These are phyloP conservation scores for Helotiales sp. DNA, from an alignment of 2,329 filamentous ascomycete genomes.

Conservation along the genomic window DNA sequence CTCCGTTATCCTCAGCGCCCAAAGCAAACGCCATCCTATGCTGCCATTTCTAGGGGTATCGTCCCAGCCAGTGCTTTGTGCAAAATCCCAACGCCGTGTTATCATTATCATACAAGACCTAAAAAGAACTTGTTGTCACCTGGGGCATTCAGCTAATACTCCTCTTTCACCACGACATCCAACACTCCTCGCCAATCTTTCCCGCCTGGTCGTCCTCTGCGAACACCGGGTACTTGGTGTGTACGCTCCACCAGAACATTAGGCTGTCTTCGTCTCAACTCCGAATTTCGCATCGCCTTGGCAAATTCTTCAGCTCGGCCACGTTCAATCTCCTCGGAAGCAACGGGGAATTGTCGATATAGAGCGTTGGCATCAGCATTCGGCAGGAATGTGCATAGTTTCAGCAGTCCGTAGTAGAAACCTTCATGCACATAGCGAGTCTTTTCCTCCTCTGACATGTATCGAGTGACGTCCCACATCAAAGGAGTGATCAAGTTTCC, in stretches of 20 bases:
- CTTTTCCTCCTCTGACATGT: neutral
- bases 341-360: neutral
- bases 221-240: neutral
- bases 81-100: too few relatives aligned
- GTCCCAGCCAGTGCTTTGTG: too few relatives aligned
- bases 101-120: too few relatives aligned
- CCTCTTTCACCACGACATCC: too few relatives aligned
- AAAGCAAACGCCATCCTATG: neutral
- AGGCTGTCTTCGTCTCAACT: neutral
- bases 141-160: too few relatives aligned
- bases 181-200: too few relatives aligned
- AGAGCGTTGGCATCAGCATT: neutral
- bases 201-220: too few relatives aligned
- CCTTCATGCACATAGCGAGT: neutral
- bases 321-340: neutral
- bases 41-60: too few relatives aligned
- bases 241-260: neutral
- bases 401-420: neutral
- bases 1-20: neutral
- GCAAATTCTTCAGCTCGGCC: neutral
- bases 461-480: neutral
- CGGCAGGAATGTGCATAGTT: neutral
- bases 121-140: too few relatives aligned
- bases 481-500: neutral
- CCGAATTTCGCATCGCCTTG: neutral